phyloP scores from a whole-genome alignment of 208 protist genomes.

The Wallacemonas collosoma region DNA sequence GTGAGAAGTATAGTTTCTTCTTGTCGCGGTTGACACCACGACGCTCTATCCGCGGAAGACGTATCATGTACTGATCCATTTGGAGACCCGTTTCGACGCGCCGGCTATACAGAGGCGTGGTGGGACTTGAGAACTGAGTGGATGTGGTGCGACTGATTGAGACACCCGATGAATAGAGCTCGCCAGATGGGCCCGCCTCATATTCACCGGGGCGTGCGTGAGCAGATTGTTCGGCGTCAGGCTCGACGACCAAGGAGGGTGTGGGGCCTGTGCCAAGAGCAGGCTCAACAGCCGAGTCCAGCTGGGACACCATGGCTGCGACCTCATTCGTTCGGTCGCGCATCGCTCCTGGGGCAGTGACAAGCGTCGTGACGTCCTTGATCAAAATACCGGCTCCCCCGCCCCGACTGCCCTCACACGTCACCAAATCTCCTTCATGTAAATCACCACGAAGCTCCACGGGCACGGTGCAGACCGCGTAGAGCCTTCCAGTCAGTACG shows the following conservation, averaged over 20 bases:
- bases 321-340: not conserved
- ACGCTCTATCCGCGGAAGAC: slow-evolving; percentile 64
- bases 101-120: slow-evolving; percentile 20
- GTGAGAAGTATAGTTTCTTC: slow-evolving; percentile 74
- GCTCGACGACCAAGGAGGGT: not conserved
- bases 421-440: slow-evolving; percentile 64
- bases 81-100: slow-evolving; percentile 21
- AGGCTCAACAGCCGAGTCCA: not conserved
- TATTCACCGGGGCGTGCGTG: not conserved
- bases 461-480: slow-evolving; percentile 69
- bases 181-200: not conserved
- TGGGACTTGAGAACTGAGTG: not conserved
- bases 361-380: slow-evolving; percentile 42
- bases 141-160: not conserved
- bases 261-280: not conserved
- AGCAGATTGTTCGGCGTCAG: not conserved
- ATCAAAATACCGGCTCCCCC: slow-evolving; percentile 59
- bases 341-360: slow-evolving; percentile 18
- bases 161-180: not conserved
- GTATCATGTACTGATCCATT: slow-evolving; percentile 33
- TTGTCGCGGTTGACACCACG: slow-evolving; percentile 80
- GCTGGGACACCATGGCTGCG: not conserved
- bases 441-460: slow-evolving; percentile 29
- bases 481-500: slow-evolving; percentile 60
- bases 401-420: slow-evolving; percentile 54